Evolutionary conservation across 163 green algal species (phyloP), one percentile per base, ranked within the genome.

Genomic region (Volvox carteri): DNA sequence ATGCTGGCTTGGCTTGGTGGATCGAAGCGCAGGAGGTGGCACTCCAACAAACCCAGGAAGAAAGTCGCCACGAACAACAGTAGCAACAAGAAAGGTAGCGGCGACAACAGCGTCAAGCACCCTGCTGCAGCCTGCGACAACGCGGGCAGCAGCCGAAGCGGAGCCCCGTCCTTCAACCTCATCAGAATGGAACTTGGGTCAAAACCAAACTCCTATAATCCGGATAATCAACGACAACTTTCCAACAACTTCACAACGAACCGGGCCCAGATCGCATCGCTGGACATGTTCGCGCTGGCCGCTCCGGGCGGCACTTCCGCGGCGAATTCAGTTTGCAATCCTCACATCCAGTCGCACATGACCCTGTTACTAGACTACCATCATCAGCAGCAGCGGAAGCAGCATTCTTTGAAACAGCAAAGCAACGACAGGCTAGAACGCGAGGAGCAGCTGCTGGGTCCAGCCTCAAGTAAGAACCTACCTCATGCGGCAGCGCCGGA

Each of bases 1-100:
- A 75, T 75, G 65, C n/a, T 75, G 7, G 65, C 65, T 42, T 75
- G 65, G 65, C 33, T 75, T n/a, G 65, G 65, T 44, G 65, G 65
- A 28, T 75, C 65, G 7, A 75, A 75, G 65, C 65, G 65, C 9
- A 28, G 65, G 8, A 42, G 65, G 6, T 48, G 65, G n/a, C 65
- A 75, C 33, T 16, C 28, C n/a, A 75, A 75, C n/a, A 11, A 75
- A 19, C 65, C n/a, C 5, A 75, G 25, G 30, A 44, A 25, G 33
- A 75, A n/a, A n/a, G n/a, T n/a, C n/a, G n/a, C n/a, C n/a, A n/a
- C n/a, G n/a, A n/a, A n/a, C n/a, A 75, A 30, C 50, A 58, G 50
- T 25, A 58, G 50, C 12, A 58, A 58, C n/a, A 58, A 58, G 16
- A 58, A 58, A 12, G 44, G 33, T 33, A 18, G 5, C 58, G 30